Conservation (phyloP, 345 rosid species). For the Lumnitzera racemosa region DNA sequence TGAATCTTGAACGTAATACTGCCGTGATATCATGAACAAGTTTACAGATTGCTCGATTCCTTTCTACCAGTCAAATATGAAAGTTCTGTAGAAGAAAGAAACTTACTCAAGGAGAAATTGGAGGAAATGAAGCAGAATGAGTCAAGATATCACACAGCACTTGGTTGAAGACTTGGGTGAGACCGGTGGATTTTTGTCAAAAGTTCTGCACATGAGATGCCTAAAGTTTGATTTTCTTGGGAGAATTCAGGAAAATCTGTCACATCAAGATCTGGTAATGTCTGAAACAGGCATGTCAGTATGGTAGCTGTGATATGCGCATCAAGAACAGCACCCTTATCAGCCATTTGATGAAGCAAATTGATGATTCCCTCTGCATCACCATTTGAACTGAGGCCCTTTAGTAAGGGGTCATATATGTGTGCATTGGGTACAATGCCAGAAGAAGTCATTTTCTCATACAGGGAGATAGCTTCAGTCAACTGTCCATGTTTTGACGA, state of each 20-base stretch:
- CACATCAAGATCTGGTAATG: conserved; percentile 23
- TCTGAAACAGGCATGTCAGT: conserved; percentile 41
- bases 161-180: conserved; percentile 9
- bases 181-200: conserved; percentile 16
- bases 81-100: too few relatives aligned
- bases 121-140: background rate
- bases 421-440: conserved; percentile 40
- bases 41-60: too few relatives aligned
- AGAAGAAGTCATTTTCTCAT: conserved; percentile 47
- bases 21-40: too few relatives aligned
- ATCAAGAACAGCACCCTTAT: conserved; percentile 40
- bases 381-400: conserved; percentile 33
- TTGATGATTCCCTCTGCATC: conserved; percentile 38
- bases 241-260: conserved; percentile 37
- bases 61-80: too few relatives aligned
- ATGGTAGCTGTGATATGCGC: conserved; percentile 35
- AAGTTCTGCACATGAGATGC: conserved; percentile 23
- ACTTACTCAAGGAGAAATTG: too few relatives aligned
- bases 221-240: conserved; percentile 16
- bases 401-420: conserved; percentile 53
- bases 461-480: conserved; percentile 41
- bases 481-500: conserved; percentile 43
- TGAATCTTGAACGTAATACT: too few relatives aligned
- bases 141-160: conserved; percentile 11
- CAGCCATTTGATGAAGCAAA: conserved; percentile 44